phyloP scores from a whole-genome alignment of 2,329 filamentous ascomycete species.

The Neurospora sp. region DNA sequence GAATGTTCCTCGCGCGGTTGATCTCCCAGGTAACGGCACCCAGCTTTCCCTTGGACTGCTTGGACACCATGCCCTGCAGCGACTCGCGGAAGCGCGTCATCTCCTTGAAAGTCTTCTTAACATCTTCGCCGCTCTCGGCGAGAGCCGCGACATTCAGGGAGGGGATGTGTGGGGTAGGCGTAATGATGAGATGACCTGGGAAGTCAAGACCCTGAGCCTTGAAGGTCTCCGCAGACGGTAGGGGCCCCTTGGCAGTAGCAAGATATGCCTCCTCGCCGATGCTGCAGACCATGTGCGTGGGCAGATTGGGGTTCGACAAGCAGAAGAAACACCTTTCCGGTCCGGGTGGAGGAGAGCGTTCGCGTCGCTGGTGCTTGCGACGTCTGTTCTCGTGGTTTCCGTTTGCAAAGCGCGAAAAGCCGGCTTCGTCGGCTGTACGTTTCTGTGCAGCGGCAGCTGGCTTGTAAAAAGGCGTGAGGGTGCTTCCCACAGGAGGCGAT shows the following conservation, averaged over 20 bases:
- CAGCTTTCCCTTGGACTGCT: conserved; percentile 45
- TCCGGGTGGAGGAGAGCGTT: conserved; percentile 49
- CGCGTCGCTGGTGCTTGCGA: conserved; percentile 26
- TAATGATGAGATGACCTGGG: conserved; percentile 82
- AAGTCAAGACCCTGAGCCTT: conserved; percentile 55
- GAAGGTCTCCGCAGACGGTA: conserved; percentile 65
- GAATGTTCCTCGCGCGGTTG: conserved; percentile 68
- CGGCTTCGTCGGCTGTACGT: conserved; percentile 39
- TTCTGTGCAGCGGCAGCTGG: conserved; percentile 40
- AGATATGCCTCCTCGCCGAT: conserved; percentile 84
- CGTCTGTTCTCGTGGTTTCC: conserved; percentile 34
- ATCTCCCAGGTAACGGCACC: conserved; percentile 92
- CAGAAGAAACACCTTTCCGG: conserved; percentile 92
- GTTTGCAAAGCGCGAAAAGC: conserved; percentile 45
- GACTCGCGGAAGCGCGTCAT: conserved; percentile 74
- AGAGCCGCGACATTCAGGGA: conserved; percentile 55
- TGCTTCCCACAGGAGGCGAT: conserved; percentile 59
- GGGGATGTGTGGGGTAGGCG: conserved; percentile 73
- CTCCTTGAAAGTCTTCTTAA: conserved; percentile 58
- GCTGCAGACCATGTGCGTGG: conserved; percentile 79
- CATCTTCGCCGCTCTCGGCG: conserved; percentile 43
- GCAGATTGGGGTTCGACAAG: conserved; percentile 74
- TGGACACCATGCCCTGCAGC: conserved; percentile 70
- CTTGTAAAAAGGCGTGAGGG: conserved; percentile 60
- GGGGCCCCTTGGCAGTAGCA: conserved; percentile 83